phyloP scores from a whole-genome alignment of 768 basidiomycete genomes.

The Hygrophoropsis aurantiaca region DNA sequence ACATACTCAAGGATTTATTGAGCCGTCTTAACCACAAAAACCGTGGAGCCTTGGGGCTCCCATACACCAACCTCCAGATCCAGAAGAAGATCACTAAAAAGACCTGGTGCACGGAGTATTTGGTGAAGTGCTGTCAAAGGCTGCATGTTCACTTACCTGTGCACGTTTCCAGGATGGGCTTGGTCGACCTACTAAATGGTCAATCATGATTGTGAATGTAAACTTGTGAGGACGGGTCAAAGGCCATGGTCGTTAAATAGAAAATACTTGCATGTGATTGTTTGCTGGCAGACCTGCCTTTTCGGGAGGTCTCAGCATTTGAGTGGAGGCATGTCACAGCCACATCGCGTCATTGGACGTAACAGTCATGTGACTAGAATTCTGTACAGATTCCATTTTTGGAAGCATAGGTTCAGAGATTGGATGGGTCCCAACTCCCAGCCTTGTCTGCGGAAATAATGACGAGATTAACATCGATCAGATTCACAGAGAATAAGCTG shows the following conservation, averaged over 20 bases:
- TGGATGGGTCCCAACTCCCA: neutral
- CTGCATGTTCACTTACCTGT: constrained; percentile 49
- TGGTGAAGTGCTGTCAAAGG: neutral
- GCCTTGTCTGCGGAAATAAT: constrained; percentile 6
- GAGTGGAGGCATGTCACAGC: neutral
- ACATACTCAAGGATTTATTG: constrained; percentile 63
- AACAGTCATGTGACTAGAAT: neutral
- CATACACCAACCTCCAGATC: constrained; percentile 75
- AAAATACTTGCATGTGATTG: constrained; percentile 35
- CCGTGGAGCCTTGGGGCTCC: constrained; percentile 62
- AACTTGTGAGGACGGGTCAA: constrained; percentile 2
- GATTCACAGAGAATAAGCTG: constrained; percentile 49
- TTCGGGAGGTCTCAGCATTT: constrained; percentile 11
- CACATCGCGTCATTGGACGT: neutral
- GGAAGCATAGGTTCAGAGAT: neutral
- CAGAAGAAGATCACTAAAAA: constrained; percentile 91
- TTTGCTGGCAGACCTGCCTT: constrained; percentile 10
- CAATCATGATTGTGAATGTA: constrained; percentile 65
- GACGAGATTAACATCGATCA: constrained; percentile 39
- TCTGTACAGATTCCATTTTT: neutral
- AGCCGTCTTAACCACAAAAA: constrained; percentile 60
- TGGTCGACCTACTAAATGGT: constrained; percentile 87
- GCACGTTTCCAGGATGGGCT: constrained; percentile 87
- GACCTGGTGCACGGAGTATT: constrained; percentile 50
- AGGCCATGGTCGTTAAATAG: neutral